Base-by-base conservation (phyloP, 139 green algal species). In the Haematococcus lacustris region DNA sequence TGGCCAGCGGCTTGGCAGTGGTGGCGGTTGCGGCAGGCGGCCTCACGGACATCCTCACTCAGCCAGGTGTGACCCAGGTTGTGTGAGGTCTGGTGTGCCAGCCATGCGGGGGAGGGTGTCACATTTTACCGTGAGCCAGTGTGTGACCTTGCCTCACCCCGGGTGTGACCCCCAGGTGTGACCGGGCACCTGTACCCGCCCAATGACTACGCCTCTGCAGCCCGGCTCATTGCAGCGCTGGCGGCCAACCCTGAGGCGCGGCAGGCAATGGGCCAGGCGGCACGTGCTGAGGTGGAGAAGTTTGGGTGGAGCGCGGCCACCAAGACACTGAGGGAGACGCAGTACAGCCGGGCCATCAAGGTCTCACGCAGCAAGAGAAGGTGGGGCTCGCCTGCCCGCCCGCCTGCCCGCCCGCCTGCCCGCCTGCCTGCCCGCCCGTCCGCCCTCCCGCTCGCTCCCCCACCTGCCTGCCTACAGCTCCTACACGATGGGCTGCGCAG, bases 21-120 rank as follows among this genome's bases (percentile, higher is more conserved):
- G 94, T 99, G 37, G 89, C 93, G 9, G 94, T 97, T 35, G 77
- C 78, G 21, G 93, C 93, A 3, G 93, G 93, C 25, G 93, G 93
- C 60, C 91, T 98, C 17, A 89, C 88, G 0, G 93, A 98, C 81
- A 97, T 98, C 77, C 75, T 98, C 38, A 73, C 64, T 21, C 40
- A 73, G 41, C 73, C 51, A 70, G 38, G 59, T 70, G 59, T 65
- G 66, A 26, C 43, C 3, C 28, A 9, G 53, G 53, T 64, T 64
- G 53, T 23, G 47, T 21, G 21, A 57, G 47, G 47, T 28, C 47
- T 28, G 21, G 47, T n/a, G n/a, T n/a, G n/a, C n/a, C 47, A n/a
- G 61, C 5, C 3, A 21, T 25, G 35, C 38, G 4, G 9, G 38
- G 4, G 21, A 66, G 6, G 26, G 6, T 37, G 13, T 6, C 59